A percentile compares a stretch with the other conserved stretches of the same genome.
Conservation (phyloP, 179 eudicot species). For the Sideroxylon spinosum region DNA sequence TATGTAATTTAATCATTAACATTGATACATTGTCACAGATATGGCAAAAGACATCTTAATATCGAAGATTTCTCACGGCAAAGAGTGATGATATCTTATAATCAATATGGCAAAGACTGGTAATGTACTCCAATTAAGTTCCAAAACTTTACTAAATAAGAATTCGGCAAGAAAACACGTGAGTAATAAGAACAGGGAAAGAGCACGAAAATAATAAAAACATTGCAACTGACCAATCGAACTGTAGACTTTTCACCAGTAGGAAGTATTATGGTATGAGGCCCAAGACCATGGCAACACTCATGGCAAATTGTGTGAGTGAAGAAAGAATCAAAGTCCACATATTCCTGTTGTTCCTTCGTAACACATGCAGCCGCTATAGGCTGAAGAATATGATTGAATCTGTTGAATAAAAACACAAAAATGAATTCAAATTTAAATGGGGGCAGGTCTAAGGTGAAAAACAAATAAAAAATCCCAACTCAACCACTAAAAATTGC, state of each 20-base stretch:
- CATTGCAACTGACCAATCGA: slow-evolving; percentile 67
- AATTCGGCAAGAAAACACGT: background rate
- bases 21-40: too few relatives aligned
- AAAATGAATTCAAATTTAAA: slow-evolving; percentile 1
- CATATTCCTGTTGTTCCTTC: slow-evolving; percentile 67
- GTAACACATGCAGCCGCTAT: slow-evolving; percentile 71
- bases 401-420: slow-evolving; percentile 46
- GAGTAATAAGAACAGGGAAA: background rate
- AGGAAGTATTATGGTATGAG: slow-evolving; percentile 87
- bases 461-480: background rate
- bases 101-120: too few relatives aligned
- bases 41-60: background rate
- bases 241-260: slow-evolving; percentile 83
- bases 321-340: slow-evolving; percentile 93
- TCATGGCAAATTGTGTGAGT: slow-evolving; percentile 98
- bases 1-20: too few relatives aligned
- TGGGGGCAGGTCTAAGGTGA: background rate
- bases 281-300: slow-evolving; percentile 99
- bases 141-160: background rate
- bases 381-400: slow-evolving; percentile 87
- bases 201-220: background rate
- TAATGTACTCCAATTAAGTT: background rate
- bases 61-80: background rate
- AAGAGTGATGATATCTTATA: background rate
- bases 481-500: background rate